These are phyloP conservation scores for Acanthamoeba lenticulata DNA, from an alignment of 208 protist genomes.

Conservation along the genomic window DNA sequence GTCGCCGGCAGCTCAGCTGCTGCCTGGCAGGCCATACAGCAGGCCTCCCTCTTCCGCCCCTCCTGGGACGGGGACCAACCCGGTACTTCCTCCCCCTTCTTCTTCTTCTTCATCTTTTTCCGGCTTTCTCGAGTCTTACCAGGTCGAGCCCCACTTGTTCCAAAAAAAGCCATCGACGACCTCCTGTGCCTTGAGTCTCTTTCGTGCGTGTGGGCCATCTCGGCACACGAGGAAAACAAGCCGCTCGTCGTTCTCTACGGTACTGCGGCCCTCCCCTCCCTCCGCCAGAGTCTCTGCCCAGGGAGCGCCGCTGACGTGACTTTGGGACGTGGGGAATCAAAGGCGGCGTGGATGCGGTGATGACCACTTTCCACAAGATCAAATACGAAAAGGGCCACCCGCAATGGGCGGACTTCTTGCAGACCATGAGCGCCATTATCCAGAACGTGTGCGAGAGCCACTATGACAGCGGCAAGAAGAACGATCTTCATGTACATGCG, in stretches of 20 bases:
- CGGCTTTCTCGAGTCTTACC: too few relatives aligned
- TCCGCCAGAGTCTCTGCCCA: too few relatives aligned
- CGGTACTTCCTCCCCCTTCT: neutral
- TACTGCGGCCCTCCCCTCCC: neutral
- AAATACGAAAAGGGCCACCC: constrained; percentile 20
- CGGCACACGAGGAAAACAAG: neutral
- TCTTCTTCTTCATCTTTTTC: too few relatives aligned
- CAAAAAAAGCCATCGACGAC: neutral
- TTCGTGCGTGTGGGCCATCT: constrained; percentile 5
- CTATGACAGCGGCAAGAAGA: constrained; percentile 28
- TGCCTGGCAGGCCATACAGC: neutral
- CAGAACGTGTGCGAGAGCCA: constrained; percentile 17
- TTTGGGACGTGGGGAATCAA: too few relatives aligned
- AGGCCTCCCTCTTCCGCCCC: neutral
- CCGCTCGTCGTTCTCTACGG: constrained; percentile 11
- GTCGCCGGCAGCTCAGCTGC: neutral
- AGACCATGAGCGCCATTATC: constrained; percentile 17
- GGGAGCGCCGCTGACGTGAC: too few relatives aligned
- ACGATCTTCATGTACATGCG: neutral
- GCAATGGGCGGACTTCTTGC: neutral
- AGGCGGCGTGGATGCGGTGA: neutral
- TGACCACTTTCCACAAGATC: neutral
- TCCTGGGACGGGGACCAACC: constrained; percentile 8
- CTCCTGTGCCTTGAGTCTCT: neutral
- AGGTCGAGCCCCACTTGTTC: too few relatives aligned